phyloP scores from a whole-genome alignment of 2,329 filamentous ascomycete species.

The Colletotrichum incanum region DNA sequence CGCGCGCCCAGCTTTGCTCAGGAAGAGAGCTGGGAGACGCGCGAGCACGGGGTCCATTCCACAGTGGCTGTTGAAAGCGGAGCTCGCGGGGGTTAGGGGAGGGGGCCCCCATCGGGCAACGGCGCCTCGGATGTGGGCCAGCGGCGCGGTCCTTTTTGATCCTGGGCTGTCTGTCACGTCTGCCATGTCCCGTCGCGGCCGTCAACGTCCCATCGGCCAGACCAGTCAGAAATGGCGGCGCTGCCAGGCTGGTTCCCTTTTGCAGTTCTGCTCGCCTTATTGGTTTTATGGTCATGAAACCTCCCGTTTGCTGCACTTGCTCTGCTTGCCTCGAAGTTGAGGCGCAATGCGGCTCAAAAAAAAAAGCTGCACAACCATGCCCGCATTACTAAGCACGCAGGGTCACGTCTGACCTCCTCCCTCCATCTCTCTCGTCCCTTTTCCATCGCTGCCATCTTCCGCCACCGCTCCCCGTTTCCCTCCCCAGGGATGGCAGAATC shows the following conservation, averaged over 20 bases:
- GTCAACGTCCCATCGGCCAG: neutral
- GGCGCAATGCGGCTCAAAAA: too few species aligned
- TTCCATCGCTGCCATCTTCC: neutral
- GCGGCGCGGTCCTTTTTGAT: too few species aligned
- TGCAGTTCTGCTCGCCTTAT: too few species aligned
- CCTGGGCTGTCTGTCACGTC: neutral
- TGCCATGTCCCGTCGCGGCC: neutral
- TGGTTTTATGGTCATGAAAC: too few species aligned
- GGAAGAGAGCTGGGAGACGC: too few species aligned
- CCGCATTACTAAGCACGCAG: too few species aligned
- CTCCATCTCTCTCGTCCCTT: neutral
- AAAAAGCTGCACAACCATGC: too few species aligned
- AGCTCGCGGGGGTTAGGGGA: neutral
- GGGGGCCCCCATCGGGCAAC: neutral
- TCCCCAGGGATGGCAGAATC: neutral
- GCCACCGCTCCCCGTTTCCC: neutral
- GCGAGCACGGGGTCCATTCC: neutral
- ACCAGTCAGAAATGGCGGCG: neutral
- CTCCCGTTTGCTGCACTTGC: too few species aligned
- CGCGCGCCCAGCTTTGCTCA: too few species aligned
- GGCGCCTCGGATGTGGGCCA: neutral
- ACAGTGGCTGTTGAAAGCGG: neutral
- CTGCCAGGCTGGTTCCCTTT: too few species aligned
- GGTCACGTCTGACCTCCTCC: neutral
- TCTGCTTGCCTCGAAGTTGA: too few species aligned